phyloP scores from a whole-genome alignment of 305 asterid genomes.

The Rubia balearica region DNA sequence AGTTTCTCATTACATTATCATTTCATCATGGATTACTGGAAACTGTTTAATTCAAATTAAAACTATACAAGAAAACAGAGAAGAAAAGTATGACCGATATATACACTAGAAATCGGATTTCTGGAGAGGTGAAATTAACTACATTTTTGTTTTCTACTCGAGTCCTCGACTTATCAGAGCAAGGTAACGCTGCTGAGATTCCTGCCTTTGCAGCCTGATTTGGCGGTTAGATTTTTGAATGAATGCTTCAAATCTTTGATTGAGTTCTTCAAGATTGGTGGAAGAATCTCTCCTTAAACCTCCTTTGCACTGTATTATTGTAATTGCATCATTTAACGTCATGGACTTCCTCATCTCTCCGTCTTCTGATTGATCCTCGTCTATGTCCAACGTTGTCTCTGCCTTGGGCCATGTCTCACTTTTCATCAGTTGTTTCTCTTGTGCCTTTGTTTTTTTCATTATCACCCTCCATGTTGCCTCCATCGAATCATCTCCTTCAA shows the following conservation, averaged over 20 bases:
- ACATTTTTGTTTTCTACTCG: not conserved
- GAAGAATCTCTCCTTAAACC: slow-evolving; percentile 29
- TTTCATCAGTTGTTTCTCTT: not conserved
- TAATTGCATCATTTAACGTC: slow-evolving; percentile 30
- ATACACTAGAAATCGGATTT: no score
- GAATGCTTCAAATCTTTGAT: slow-evolving; percentile 28
- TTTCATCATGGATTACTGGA: no score
- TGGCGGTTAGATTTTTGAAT: slow-evolving; percentile 24
- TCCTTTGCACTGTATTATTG: slow-evolving; percentile 20
- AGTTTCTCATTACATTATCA: no score
- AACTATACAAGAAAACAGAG: no score
- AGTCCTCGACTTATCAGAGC: slow-evolving; percentile 19
- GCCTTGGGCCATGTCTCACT: slow-evolving; percentile 18
- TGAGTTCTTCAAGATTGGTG: slow-evolving; percentile 26
- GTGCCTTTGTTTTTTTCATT: not conserved
- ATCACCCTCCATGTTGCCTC: not conserved
- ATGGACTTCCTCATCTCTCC: slow-evolving; percentile 25
- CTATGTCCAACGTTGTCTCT: not conserved
- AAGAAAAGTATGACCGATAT: no score
- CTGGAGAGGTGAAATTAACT: no score
- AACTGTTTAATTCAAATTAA: no score
- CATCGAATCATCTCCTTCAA: not conserved
- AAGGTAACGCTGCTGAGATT: slow-evolving; percentile 26
- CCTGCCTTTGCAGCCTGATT: slow-evolving; percentile 32
- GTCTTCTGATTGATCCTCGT: slow-evolving; percentile 5